A percentile compares a stretch with the other conserved stretches of the same genome.
Conservation (phyloP, 192 early-diverging fungal genomes). For the Fimicolochytrium jonesii region DNA sequence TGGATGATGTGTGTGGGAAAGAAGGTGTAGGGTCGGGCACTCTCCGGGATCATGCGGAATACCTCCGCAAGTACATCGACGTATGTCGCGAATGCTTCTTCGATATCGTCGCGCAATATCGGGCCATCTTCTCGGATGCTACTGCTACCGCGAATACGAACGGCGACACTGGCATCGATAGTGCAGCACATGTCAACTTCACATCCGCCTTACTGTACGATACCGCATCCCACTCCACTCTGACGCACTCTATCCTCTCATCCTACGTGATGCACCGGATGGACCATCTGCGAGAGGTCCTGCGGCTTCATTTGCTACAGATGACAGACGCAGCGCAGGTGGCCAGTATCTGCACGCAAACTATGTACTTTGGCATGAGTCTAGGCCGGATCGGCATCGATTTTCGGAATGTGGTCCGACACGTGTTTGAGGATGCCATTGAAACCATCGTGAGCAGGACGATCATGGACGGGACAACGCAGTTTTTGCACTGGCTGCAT, state of each 20-base stretch:
- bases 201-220: conserved; percentile 22
- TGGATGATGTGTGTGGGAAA: conserved; percentile 46
- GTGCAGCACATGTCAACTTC: neutral
- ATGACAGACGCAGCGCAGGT: conserved; percentile 53
- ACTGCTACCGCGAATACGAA: too few species aligned
- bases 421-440: conserved; percentile 60
- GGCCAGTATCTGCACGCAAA: conserved; percentile 54
- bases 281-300: conserved; percentile 31
- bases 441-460: conserved; percentile 45
- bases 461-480: conserved; percentile 45
- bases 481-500: conserved; percentile 37
- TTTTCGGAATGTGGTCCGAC: conserved; percentile 58
- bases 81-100: conserved; percentile 69
- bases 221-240: conserved; percentile 23
- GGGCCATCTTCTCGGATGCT: conserved; percentile 60
- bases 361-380: conserved; percentile 79
- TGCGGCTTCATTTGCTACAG: conserved; percentile 47
- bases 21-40: neutral
- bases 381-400: conserved; percentile 75
- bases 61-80: conserved; percentile 73
- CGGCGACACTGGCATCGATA: too few species aligned
- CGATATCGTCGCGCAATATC: conserved; percentile 79
- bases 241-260: conserved; percentile 49
- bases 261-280: conserved; percentile 61
- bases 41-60: conserved; percentile 50